phyloP scores from a whole-genome alignment of 306 rosid genomes.

The Sindora glabra region DNA sequence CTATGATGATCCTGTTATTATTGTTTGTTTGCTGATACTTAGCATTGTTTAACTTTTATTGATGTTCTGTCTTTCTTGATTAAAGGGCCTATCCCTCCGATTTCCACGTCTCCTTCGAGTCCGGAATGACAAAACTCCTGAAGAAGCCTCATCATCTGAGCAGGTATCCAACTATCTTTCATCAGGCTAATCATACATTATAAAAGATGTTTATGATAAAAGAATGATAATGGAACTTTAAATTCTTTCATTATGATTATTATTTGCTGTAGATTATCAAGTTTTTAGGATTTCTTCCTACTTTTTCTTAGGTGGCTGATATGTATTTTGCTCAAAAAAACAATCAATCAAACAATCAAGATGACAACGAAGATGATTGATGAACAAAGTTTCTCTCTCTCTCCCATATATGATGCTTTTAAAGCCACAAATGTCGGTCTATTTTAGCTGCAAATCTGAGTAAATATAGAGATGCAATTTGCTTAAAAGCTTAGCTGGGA shows the following conservation, averaged over 20 bases:
- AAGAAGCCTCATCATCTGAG: constrained; percentile 76
- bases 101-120: constrained; percentile 77
- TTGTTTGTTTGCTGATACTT: constrained; percentile 1
- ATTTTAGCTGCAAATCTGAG: neutral
- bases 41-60: constrained; percentile 10
- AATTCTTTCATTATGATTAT: neutral
- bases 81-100: constrained; percentile 84
- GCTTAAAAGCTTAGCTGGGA: constrained; percentile 11
- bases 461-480: neutral
- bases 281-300: neutral
- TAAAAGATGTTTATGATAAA: neutral
- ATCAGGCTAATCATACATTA: neutral
- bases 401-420: constrained; percentile 1
- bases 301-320: constrained; percentile 67
- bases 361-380: constrained; percentile 62
- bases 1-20: neutral
- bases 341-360: constrained; percentile 46
- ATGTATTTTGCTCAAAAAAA: constrained; percentile 73
- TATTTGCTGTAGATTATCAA: neutral
- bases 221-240: neutral
- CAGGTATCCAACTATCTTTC: constrained; percentile 36
- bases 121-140: constrained; percentile 81
- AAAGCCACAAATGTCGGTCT: neutral
- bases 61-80: constrained; percentile 2
- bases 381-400: constrained; percentile 7